phyloP scores from a whole-genome alignment of 2,329 filamentous ascomycete genomes.

The Claviceps digitariae region DNA sequence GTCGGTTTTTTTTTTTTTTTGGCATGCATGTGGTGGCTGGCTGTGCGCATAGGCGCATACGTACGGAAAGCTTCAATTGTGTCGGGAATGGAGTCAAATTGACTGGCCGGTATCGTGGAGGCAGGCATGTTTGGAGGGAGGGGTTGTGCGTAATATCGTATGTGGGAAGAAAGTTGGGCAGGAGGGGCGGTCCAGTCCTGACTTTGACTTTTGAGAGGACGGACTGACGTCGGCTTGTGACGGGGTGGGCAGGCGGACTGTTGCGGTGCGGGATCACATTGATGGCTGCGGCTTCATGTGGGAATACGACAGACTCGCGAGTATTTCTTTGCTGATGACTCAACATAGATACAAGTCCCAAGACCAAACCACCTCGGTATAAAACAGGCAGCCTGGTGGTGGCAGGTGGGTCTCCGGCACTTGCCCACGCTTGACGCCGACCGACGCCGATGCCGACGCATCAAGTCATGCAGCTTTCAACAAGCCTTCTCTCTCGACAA shows the following conservation, averaged over 20 bases:
- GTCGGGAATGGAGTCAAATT: slow-evolving; percentile 54
- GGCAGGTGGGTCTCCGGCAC: not conserved
- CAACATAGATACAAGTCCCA: no score
- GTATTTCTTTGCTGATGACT: not conserved
- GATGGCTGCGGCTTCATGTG: no score
- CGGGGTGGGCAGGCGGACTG: no score
- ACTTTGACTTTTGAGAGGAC: not conserved
- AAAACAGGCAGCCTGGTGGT: no score
- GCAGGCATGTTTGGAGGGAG: slow-evolving; percentile 29
- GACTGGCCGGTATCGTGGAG: slow-evolving; percentile 33
- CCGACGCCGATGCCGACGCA: no score
- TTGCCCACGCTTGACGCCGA: no score
- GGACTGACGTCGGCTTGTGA: not conserved
- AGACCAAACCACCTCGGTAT: no score
- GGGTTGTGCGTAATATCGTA: not conserved
- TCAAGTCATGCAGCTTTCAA: no score
- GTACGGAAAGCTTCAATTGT: slow-evolving; percentile 50
- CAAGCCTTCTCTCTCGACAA: not conserved
- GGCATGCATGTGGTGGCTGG: not conserved
- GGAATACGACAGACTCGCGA: no score
- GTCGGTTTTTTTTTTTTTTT: not conserved
- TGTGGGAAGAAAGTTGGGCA: not conserved
- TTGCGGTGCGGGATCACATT: no score
- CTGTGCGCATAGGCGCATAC: slow-evolving; percentile 14
- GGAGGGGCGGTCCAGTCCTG: not conserved